phyloP scores from a whole-genome alignment of 2,329 filamentous ascomycete species.

The Domatiomyces globalis region DNA sequence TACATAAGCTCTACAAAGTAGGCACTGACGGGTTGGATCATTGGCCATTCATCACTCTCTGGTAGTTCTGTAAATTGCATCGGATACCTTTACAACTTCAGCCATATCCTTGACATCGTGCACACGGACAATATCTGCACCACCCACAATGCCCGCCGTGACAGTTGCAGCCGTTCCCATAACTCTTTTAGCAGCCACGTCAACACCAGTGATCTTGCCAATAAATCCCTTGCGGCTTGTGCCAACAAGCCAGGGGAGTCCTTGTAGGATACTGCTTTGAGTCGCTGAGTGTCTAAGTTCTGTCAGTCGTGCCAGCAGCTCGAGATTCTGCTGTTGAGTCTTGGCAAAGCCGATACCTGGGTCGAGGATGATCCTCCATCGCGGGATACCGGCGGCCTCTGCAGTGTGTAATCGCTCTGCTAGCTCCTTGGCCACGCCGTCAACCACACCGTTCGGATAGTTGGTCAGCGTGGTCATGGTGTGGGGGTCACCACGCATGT shows the following conservation, averaged over 20 bases:
- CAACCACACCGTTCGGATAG: constrained; percentile 56
- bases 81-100: constrained; percentile 70
- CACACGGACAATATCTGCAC: constrained; percentile 81
- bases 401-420: constrained; percentile 56
- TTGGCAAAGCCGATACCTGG: constrained; percentile 94
- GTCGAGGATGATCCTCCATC: constrained; percentile 91
- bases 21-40: background rate
- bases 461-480: constrained; percentile 60
- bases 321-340: constrained; percentile 62
- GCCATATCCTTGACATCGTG: constrained; percentile 83
- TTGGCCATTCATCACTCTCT: background rate
- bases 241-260: constrained; percentile 77
- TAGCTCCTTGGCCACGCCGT: constrained; percentile 54
- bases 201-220: constrained; percentile 63
- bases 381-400: constrained; percentile 65
- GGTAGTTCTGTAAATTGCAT: constrained; percentile 64
- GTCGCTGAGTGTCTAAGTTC: constrained; percentile 52
- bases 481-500: constrained; percentile 76
- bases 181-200: constrained; percentile 52
- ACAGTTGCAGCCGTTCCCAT: constrained; percentile 86
- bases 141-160: constrained; percentile 68
- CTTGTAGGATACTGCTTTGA: constrained; percentile 46
- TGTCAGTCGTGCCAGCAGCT: constrained; percentile 54
- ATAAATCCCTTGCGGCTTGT: constrained; percentile 83
- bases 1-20: background rate